Conservation (phyloP, 108 stramenopile species). For the Cyclostephanos tholiformis region DNA sequence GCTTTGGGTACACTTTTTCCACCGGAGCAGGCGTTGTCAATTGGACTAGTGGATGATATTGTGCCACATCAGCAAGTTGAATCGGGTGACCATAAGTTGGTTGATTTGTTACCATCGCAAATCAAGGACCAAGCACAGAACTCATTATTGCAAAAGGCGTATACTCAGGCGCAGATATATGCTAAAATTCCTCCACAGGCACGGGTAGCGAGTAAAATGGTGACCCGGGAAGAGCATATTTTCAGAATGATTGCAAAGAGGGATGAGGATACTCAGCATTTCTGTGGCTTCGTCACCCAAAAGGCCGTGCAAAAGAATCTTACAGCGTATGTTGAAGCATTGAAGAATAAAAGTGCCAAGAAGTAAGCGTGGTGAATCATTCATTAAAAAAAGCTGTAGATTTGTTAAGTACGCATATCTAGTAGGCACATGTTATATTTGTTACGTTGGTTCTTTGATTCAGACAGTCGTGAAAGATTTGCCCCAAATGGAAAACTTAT, state of each 20-base stretch:
- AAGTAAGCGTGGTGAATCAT: not conserved
- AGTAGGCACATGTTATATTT: not conserved
- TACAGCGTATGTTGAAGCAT: slow-evolving; percentile 54
- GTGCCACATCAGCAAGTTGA: slow-evolving; percentile 33
- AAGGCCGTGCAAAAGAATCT: slow-evolving; percentile 68
- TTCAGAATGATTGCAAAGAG: slow-evolving; percentile 52
- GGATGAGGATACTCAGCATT: slow-evolving; percentile 63
- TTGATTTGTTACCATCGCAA: slow-evolving; percentile 23
- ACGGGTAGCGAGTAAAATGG: slow-evolving; percentile 63
- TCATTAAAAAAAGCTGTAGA: too few relatives aligned
- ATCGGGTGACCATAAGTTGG: slow-evolving; percentile 15
- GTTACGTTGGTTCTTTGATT: not conserved
- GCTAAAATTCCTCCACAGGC: slow-evolving; percentile 67
- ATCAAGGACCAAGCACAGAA: slow-evolving; percentile 30
- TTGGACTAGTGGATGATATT: slow-evolving; percentile 80
- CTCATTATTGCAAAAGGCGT: slow-evolving; percentile 46
- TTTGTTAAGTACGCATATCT: not conserved
- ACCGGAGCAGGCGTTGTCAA: slow-evolving; percentile 59
- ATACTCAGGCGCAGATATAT: slow-evolving; percentile 38
- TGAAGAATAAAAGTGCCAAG: slow-evolving; percentile 53
- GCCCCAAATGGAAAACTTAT: not conserved
- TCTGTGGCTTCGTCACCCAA: slow-evolving; percentile 66
- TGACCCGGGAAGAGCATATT: slow-evolving; percentile 55
- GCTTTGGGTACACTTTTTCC: slow-evolving; percentile 69
- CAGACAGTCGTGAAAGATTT: not conserved